Conservation (phyloP, 106 monocot species). For the Gastrodia elata region DNA sequence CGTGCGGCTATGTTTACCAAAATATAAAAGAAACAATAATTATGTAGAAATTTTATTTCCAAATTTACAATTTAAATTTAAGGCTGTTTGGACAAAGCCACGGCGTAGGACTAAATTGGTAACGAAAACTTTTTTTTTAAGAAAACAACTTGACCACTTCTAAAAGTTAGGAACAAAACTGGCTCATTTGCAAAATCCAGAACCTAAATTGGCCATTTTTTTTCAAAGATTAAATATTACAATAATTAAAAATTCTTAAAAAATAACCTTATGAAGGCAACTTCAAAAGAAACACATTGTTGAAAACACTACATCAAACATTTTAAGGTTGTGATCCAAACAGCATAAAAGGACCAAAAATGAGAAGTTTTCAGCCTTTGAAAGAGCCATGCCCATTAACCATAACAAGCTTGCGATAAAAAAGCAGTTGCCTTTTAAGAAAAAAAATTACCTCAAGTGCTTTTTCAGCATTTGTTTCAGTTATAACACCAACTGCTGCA, state of each 20-base stretch:
- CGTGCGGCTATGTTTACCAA: no score
- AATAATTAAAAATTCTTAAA: background rate
- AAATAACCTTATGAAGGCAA: background rate
- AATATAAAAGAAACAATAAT: no score
- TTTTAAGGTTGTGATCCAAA: background rate
- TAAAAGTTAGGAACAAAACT: no score
- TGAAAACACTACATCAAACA: background rate
- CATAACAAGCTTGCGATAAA: background rate
- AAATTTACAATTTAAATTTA: no score
- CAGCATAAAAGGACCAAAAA: background rate
- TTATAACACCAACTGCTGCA: conserved; percentile 98
- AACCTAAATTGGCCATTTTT: no score
- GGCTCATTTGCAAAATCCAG: no score
- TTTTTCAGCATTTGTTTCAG: conserved; percentile 99
- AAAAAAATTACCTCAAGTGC: conserved; percentile 62
- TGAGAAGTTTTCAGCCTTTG: background rate
- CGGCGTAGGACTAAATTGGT: no score
- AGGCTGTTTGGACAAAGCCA: no score
- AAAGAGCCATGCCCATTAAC: background rate
- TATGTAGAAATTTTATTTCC: no score
- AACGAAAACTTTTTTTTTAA: no score
- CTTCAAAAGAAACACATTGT: background rate
- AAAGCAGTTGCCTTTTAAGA: background rate
- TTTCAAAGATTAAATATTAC: no score
- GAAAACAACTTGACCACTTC: no score